A percentile compares a stretch with the other conserved stretches of the same genome.
These are phyloP conservation scores for Fusarium nygamai DNA, from an alignment of 2,329 filamentous ascomycete genomes.

Conservation along the genomic window DNA sequence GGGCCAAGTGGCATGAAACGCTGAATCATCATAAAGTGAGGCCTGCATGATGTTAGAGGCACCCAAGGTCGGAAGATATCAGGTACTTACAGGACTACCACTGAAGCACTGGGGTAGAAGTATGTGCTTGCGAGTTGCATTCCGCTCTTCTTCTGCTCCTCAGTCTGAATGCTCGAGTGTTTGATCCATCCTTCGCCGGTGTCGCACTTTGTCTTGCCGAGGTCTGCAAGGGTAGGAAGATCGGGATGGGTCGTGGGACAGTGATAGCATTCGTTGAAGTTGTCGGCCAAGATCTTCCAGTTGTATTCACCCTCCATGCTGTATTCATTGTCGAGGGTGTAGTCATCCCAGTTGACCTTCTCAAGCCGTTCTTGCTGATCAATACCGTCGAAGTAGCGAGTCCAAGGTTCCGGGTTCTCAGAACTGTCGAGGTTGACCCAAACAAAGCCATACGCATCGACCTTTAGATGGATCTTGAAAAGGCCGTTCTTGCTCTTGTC, in stretches of 20 bases:
- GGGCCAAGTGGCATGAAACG: constrained; percentile 21
- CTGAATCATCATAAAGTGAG: constrained; percentile 33
- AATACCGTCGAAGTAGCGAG: constrained; percentile 58
- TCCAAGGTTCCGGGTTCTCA: constrained; percentile 59
- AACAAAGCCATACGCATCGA: constrained; percentile 64
- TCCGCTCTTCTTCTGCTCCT: constrained; percentile 26
- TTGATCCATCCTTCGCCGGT: constrained; percentile 25
- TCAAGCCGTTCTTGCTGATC: constrained; percentile 52
- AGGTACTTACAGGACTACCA: constrained; percentile 27
- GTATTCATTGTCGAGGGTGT: constrained; percentile 65
- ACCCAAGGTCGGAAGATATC: fast-evolving
- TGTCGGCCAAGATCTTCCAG: constrained; percentile 69
- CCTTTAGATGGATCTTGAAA: constrained; percentile 62
- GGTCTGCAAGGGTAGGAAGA: constrained; percentile 27
- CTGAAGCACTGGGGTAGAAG: constrained; percentile 29
- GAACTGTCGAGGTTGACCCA: constrained; percentile 66
- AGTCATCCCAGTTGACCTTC: constrained; percentile 57
- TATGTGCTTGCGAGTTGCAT: constrained; percentile 27
- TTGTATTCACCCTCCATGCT: constrained; percentile 65
- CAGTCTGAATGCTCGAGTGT: constrained; percentile 20
- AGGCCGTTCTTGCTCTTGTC: constrained; percentile 64
- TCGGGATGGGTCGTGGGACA: constrained; percentile 31
- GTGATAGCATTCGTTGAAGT: constrained; percentile 65
- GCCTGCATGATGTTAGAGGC: background rate
- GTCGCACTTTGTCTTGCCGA: constrained; percentile 23